phyloP scores from a whole-genome alignment of 495 filamentous ascomycete species.

The Aspergillus diversus region DNA sequence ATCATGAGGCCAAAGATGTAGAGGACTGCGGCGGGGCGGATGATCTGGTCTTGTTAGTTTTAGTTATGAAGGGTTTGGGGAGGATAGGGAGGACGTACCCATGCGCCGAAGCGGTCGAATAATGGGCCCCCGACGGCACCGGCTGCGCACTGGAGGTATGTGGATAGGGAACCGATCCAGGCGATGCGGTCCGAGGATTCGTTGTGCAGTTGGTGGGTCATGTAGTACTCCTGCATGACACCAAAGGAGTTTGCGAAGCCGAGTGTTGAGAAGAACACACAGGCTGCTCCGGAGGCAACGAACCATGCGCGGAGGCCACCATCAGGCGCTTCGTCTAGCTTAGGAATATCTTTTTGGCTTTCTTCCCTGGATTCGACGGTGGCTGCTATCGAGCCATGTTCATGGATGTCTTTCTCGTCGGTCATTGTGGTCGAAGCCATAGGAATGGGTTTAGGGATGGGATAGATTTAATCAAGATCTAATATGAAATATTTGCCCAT shows the following conservation, averaged over 20 bases:
- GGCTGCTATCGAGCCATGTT: too few species aligned
- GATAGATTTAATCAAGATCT: too few species aligned
- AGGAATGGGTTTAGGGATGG: too few species aligned
- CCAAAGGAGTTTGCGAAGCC: constrained; percentile 48
- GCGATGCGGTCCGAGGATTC: constrained; percentile 38
- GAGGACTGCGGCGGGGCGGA: constrained; percentile 18
- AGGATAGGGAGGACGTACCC: constrained; percentile 8
- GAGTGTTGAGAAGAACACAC: constrained; percentile 40
- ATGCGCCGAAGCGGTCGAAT: constrained; percentile 33
- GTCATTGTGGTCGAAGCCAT: too few species aligned
- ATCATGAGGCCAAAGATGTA: constrained; percentile 49
- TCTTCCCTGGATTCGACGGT: too few species aligned
- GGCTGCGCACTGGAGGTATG: constrained; percentile 35
- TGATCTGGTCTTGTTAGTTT: constrained; percentile 9
- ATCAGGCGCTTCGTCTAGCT: constrained; percentile 23
- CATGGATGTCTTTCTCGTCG: too few species aligned
- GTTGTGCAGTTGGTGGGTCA: constrained; percentile 20
- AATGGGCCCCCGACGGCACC: constrained; percentile 31
- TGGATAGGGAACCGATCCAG: constrained; percentile 48
- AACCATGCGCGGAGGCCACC: constrained; percentile 40
- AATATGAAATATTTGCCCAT: too few species aligned
- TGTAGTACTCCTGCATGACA: constrained; percentile 37
- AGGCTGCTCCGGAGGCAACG: constrained; percentile 31
- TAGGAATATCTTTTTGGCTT: too few species aligned
- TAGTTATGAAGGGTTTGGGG: background rate